phyloP scores from a whole-genome alignment of 306 rosid genomes.

The Inga laurina region DNA sequence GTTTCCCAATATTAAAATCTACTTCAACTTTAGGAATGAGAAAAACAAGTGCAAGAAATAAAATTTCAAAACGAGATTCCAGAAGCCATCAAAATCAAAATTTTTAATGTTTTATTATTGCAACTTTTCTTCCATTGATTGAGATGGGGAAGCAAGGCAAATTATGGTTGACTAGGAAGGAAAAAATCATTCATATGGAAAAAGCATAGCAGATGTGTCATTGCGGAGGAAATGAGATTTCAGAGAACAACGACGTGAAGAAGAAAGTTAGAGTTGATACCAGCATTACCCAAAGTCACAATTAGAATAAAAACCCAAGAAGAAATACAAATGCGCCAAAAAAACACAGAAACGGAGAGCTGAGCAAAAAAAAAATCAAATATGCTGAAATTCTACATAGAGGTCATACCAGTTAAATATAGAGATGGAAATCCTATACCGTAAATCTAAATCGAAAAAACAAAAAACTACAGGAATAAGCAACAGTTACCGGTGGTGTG shows the following conservation, averaged over 20 bases:
- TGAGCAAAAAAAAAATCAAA: too few species aligned
- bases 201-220: background rate
- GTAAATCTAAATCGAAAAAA: too few species aligned
- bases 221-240: background rate
- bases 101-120: background rate
- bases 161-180: background rate
- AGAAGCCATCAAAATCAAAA: background rate
- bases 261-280: conserved; percentile 17
- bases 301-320: too few species aligned
- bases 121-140: background rate
- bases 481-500: too few species aligned
- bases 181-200: background rate
- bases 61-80: conserved; percentile 5
- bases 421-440: too few species aligned
- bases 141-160: background rate
- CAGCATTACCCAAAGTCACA: too few species aligned
- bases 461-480: too few species aligned
- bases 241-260: background rate
- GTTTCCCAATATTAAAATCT: background rate
- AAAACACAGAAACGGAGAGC: too few species aligned
- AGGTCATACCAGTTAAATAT: too few species aligned
- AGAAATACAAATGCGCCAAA: too few species aligned
- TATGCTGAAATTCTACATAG: too few species aligned
- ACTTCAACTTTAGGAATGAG: conserved; percentile 4
- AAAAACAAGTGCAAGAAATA: background rate